These are phyloP conservation scores for Apiotrichum akiyoshidainum DNA, from an alignment of 1,284 basidiomycete genomes.

Conservation along the genomic window DNA sequence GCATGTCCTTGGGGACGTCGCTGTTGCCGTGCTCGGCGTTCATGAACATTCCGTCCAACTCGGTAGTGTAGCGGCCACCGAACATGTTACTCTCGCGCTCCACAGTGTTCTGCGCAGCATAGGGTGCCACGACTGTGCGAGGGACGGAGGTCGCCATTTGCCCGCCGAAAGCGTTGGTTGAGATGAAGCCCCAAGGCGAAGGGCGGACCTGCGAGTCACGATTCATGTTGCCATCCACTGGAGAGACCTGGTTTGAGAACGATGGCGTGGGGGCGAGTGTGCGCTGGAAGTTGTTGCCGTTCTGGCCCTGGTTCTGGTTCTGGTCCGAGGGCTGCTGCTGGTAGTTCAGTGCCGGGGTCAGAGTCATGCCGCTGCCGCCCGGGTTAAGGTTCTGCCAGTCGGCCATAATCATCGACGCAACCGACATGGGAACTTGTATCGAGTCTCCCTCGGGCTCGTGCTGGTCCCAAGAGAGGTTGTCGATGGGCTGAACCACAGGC, in stretches of 20 bases:
- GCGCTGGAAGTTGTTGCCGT: not conserved
- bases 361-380: not conserved
- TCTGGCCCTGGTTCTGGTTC: not conserved
- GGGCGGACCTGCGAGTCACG: not conserved
- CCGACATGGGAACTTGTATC: not conserved
- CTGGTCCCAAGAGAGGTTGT: not conserved
- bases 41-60: not conserved
- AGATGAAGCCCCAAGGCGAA: not conserved
- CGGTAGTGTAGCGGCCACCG: not conserved
- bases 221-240: not conserved
- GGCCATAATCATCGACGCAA: not conserved
- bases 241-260: slow-evolving; percentile 1
- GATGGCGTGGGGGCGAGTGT: slow-evolving; percentile 1
- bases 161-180: not conserved
- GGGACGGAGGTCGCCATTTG: not conserved
- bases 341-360: not conserved
- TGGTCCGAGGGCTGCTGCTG: not conserved
- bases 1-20: not conserved
- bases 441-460: not conserved
- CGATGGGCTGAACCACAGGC: not conserved
- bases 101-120: not conserved
- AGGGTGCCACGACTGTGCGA: not conserved
- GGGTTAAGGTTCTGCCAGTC: not conserved
- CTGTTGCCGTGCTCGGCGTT: not conserved
- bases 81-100: not conserved